Evolutionary conservation across 306 rosid genomes (phyloP), one percentile per base, ranked within the genome.

Genomic region (Quercus suber): DNA sequence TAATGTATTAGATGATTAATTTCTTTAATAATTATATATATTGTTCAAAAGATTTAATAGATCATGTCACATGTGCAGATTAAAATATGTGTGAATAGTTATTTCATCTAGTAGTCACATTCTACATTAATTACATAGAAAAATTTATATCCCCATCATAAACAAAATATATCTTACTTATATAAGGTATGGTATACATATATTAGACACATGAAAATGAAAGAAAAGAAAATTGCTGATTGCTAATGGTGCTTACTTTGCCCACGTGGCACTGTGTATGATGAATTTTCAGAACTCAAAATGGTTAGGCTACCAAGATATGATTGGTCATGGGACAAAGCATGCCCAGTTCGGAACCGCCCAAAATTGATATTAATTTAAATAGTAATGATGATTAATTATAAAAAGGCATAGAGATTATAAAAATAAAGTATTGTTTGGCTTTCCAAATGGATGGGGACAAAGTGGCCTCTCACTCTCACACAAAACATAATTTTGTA

Each of bases 331-430:
- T 73, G 55, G 67, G 33, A 25, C 35, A 51, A 81, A 69, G 63
- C 67, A 31, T 76, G 56, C 73, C n/a, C 61, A 37, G 75, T 86
- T 89, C 74, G 89, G 84, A 90, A 82, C 92, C 85, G 92, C 58
- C 91, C 89, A 81, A 55, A 72, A 28, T 35, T 68, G 73, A 55
- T 73, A 69, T 49, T 49, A 81, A 74, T n/a, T 71, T 19, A n/a
- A 59, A 55, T 78, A 20, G 55, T 55, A 27, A 69, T 25, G 25
- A 81, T 78, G 78, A 31, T 7, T 55, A 76, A 43, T 76, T 18
- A 57, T 37, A 59, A 57, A 56, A 65, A 43, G 19, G 19, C 75
- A 45, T 69, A 59, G 60, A 71, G 73, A 68, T 71, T 49, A 77
- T 41, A 49, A 14, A 71, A 5, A 33, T 53, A 23, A 67, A 15